Conservation (phyloP, 2,329 filamentous ascomycete genomes). For the Pseudocercospora crystallina region DNA sequence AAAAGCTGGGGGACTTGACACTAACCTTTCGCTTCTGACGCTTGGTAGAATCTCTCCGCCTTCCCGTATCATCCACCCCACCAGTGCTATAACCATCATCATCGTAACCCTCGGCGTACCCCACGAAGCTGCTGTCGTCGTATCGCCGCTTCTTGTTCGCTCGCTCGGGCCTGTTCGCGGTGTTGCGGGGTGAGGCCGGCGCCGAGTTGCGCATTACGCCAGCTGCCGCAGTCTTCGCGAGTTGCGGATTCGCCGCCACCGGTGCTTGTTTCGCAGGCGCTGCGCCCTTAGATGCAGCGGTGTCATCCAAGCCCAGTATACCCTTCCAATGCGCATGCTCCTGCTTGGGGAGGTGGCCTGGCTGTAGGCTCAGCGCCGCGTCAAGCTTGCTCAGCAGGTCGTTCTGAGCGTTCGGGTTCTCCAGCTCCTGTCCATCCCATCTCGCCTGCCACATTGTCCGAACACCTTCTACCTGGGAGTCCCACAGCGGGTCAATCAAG, state of each 20-base stretch:
- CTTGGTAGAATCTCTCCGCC: constrained; percentile 26
- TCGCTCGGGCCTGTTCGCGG: constrained; percentile 61
- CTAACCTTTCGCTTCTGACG: constrained; percentile 33
- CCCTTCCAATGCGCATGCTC: constrained; percentile 45
- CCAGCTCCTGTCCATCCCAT: constrained; percentile 40
- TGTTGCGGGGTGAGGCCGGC: constrained; percentile 41
- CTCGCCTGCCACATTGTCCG: constrained; percentile 36
- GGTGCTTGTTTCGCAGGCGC: constrained; percentile 9
- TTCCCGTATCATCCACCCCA: constrained; percentile 61
- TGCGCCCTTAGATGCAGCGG: constrained; percentile 29
- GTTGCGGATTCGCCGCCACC: constrained; percentile 24
- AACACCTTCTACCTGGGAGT: constrained; percentile 15
- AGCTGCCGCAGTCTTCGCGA: constrained; percentile 29
- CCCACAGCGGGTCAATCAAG: constrained; percentile 36
- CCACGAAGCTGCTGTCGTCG: constrained; percentile 71
- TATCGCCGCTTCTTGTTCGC: constrained; percentile 73
- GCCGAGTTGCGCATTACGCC: constrained; percentile 30
- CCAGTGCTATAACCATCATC: constrained; percentile 72
- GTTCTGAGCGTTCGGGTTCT: constrained; percentile 29
- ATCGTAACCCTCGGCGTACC: constrained; percentile 69
- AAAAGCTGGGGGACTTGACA: neutral
- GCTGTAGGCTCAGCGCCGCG: constrained; percentile 43
- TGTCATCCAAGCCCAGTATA: constrained; percentile 48
- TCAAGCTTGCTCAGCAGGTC: constrained; percentile 40
- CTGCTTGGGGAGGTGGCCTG: constrained; percentile 42